phyloP scores from a whole-genome alignment of 1,139 yeast genomes.

The Diutina pseudorugosa region DNA sequence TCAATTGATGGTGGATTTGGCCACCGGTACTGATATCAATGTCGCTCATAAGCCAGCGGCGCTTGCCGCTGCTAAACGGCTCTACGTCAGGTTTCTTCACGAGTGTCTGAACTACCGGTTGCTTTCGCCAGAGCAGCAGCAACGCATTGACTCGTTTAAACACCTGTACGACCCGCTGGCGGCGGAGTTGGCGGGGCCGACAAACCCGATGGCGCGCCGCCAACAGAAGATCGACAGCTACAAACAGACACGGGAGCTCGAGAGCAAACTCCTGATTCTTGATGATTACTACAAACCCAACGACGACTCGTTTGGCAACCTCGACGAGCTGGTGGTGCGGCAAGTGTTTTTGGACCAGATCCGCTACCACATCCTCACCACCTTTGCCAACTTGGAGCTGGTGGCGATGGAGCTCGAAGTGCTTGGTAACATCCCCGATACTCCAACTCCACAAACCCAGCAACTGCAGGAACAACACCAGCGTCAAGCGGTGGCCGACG shows the following conservation, averaged over 20 bases:
- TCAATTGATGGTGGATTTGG: slow-evolving; percentile 5
- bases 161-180: slow-evolving; percentile 28
- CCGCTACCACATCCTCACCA: slow-evolving; percentile 34
- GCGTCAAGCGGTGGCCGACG: slow-evolving; percentile 5
- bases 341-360: slow-evolving; percentile 43
- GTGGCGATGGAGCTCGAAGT: slow-evolving; percentile 47
- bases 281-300: slow-evolving; percentile 22
- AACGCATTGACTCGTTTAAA: slow-evolving; percentile 28
- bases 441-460: background rate
- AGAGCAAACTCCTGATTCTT: slow-evolving; percentile 25
- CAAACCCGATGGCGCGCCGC: slow-evolving; percentile 42
- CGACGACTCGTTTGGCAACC: background rate
- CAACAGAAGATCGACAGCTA: slow-evolving; percentile 63
- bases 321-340: slow-evolving; percentile 52
- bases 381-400: slow-evolving; percentile 43
- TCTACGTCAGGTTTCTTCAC: slow-evolving; percentile 33
- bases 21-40: background rate
- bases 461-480: background rate
- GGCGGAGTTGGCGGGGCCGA: slow-evolving; percentile 11
- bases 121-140: slow-evolving; percentile 24
- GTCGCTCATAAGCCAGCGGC: slow-evolving; percentile 12
- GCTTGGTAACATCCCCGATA: slow-evolving; percentile 24
- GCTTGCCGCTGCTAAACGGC: slow-evolving; percentile 27
- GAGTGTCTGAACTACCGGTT: slow-evolving; percentile 24
- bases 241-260: slow-evolving; percentile 46